Percentiles rank a stretch among this genome's conserved stretches.
phyloP scores from a whole-genome alignment of 805 yeast species.

The Huiozyma naganishii region DNA sequence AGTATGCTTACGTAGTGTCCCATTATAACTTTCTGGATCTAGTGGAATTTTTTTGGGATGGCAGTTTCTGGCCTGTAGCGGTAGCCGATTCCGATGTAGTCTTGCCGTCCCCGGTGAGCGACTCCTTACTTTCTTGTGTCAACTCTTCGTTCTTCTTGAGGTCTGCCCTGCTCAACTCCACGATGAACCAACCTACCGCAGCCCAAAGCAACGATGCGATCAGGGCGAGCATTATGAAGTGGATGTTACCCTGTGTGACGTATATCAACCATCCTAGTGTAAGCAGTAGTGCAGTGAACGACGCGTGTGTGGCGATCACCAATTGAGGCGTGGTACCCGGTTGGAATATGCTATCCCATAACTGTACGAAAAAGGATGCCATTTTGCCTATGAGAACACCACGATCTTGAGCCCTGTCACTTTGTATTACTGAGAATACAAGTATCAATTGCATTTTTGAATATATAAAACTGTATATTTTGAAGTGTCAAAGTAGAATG shows the following conservation, averaged over 20 bases:
- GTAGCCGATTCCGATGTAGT: not conserved
- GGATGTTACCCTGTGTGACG: conserved; percentile 53
- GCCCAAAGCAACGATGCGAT: conserved; percentile 64
- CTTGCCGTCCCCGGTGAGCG: not conserved
- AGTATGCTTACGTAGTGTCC: too few species aligned
- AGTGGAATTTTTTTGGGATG: too few species aligned
- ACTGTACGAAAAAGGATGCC: conserved; percentile 32
- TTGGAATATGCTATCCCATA: conserved; percentile 85
- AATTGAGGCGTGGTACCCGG: conserved; percentile 92
- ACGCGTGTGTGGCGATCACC: conserved; percentile 76
- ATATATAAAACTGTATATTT: not conserved
- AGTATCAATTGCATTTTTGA: not conserved
- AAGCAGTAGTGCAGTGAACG: conserved; percentile 57
- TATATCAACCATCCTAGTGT: conserved; percentile 45
- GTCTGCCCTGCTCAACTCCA: conserved; percentile 43
- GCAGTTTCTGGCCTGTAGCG: too few species aligned
- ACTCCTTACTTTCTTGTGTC: conserved; percentile 3
- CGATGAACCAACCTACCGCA: conserved; percentile 78
- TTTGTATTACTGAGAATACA: not conserved
- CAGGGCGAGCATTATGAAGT: conserved; percentile 43
- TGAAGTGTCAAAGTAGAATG: too few species aligned
- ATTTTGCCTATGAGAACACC: conserved; percentile 4
- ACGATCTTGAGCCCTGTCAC: not conserved
- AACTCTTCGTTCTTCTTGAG: conserved; percentile 23
- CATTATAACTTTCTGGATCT: too few species aligned